Percentiles rank a stretch among this genome's conserved stretches.
Conservation (phyloP, 371 early-diverging fungal genomes). For the Zychaea mexicana region DNA sequence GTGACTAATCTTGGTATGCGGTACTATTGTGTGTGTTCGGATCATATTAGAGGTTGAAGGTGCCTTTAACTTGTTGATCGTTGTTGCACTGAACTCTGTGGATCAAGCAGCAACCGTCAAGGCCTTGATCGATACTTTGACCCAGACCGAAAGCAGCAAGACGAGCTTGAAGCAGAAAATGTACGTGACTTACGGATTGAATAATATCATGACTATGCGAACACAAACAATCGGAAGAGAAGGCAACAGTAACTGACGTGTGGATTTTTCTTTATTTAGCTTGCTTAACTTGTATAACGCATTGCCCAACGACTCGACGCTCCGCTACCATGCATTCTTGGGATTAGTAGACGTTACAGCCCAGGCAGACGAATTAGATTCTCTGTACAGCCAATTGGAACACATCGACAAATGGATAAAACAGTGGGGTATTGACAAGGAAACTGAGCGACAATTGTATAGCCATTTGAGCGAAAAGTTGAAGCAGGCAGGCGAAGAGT, state of each 20-base stretch:
- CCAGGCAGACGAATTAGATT: constrained; percentile 71
- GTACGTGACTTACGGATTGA: constrained; percentile 31
- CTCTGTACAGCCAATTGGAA: constrained; percentile 65
- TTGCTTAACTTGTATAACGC: constrained; percentile 85
- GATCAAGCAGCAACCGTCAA: constrained; percentile 45
- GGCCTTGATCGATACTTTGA: constrained; percentile 56
- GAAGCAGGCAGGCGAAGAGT: constrained; percentile 64
- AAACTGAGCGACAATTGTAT: constrained; percentile 64
- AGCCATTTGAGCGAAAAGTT: constrained; percentile 66
- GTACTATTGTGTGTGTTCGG: constrained; percentile 1
- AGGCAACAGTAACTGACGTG: not conserved
- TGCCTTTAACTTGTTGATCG: constrained; percentile 74
- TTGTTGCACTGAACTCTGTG: constrained; percentile 47
- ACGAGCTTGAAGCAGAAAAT: constrained; percentile 65
- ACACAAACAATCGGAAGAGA: not conserved
- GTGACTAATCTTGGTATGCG: no score
- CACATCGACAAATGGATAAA: constrained; percentile 69
- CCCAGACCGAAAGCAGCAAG: constrained; percentile 52
- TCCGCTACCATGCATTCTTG: constrained; percentile 73
- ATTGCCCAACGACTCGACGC: constrained; percentile 62
- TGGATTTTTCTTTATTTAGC: constrained; percentile 38
- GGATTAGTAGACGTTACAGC: constrained; percentile 78
- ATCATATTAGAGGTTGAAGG: constrained; percentile 66
- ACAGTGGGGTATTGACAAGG: constrained; percentile 74
- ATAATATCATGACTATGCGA: not conserved